Percentiles rank a stretch among this genome's conserved stretches.
Evolutionary conservation across 2,329 filamentous ascomycete genomes (phyloP).

Genomic region (Aurifilum marmelostoma): DNA sequence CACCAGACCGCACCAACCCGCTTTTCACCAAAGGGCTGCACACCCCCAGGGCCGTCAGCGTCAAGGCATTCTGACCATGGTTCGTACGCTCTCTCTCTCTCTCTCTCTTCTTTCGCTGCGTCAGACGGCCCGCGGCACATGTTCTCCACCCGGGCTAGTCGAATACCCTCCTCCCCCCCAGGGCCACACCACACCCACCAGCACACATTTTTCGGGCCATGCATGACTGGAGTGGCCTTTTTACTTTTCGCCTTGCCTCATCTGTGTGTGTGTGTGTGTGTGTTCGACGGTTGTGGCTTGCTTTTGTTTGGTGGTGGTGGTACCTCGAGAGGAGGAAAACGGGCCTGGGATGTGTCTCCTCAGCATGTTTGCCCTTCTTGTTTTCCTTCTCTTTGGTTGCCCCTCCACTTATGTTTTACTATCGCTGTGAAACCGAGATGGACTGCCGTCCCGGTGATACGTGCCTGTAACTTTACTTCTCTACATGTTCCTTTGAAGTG

Average conservation of each 20-base stretch:
- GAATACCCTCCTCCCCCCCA: no score
- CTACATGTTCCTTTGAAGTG: no score
- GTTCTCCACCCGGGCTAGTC: not conserved
- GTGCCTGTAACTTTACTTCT: not conserved
- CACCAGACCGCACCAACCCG: no score
- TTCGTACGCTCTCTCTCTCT: no score
- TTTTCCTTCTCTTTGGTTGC: not conserved
- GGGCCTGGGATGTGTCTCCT: not conserved
- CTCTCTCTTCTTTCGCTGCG: not conserved
- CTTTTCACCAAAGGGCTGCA: no score
- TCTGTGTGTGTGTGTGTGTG: no score
- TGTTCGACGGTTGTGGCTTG: no score
- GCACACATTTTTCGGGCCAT: no score
- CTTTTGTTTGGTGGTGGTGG: no score
- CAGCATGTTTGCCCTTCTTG: not conserved
- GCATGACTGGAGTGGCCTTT: no score
- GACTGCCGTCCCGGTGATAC: not conserved
- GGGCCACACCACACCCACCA: no score
- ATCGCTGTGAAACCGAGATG: not conserved
- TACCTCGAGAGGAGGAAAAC: not conserved
- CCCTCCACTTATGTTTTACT: not conserved
- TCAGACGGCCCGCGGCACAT: conserved; percentile 7
- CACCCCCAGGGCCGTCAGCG: no score
- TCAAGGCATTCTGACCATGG: not conserved
- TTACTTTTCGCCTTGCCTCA: not conserved